Evolutionary conservation across 495 filamentous ascomycete genomes (phyloP).

Genomic region (Lophiotrema nucula): DNA sequence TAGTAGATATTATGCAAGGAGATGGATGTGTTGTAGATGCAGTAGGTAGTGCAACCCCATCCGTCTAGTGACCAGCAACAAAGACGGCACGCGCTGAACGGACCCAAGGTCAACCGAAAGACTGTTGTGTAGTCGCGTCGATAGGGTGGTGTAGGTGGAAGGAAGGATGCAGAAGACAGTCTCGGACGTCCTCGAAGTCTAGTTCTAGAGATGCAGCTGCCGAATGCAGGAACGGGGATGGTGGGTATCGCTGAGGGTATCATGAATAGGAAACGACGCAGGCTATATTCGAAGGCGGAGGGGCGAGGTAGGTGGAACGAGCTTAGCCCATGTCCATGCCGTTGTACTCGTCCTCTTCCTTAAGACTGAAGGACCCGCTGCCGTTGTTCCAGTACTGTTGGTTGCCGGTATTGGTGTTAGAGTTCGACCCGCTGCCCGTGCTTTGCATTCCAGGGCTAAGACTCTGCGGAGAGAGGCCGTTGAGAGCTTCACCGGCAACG

Average conservation of each 20-base stretch:
- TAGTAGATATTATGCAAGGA: conserved; percentile 27
- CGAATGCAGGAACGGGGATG: background rate
- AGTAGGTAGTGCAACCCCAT: conserved; percentile 18
- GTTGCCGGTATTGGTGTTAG: conserved; percentile 9
- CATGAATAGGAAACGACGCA: conserved; percentile 9
- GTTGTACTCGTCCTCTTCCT: conserved; percentile 39
- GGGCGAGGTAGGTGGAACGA: background rate
- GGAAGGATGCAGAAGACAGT: background rate
- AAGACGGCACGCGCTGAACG: conserved; percentile 15
- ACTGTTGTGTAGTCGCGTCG: background rate
- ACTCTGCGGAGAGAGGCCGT: conserved; percentile 58
- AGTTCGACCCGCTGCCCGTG: conserved; percentile 41
- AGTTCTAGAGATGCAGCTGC: conserved; percentile 1
- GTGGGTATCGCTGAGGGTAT: conserved; percentile 24
- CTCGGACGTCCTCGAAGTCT: background rate
- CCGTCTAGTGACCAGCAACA: conserved; percentile 30
- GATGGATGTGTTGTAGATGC: conserved; percentile 15
- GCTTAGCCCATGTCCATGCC: conserved; percentile 34
- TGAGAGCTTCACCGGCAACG: conserved; percentile 73
- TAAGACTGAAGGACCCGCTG: conserved; percentile 26
- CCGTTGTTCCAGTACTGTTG: conserved; percentile 31
- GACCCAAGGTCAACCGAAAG: background rate
- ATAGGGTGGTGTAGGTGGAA: background rate
- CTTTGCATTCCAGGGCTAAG: conserved; percentile 71
- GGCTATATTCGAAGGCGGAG: background rate